Conservation (phyloP, 208 protist genomes). For the Leishmania tropica region DNA sequence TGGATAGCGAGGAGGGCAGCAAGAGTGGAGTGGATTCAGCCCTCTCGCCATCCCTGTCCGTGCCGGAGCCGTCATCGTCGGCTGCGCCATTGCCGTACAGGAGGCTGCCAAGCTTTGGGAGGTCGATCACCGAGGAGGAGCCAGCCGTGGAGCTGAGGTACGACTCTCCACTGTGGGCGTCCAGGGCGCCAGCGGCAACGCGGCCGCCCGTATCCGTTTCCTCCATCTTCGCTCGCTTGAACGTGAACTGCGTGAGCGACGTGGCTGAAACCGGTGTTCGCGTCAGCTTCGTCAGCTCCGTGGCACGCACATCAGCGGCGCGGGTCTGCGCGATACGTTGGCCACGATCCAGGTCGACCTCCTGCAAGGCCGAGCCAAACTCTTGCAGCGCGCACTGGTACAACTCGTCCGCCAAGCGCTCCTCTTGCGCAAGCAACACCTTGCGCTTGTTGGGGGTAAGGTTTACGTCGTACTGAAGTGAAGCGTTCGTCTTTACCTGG, state of each 20-base stretch:
- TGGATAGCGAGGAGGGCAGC: constrained; percentile 7
- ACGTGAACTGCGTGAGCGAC: constrained; percentile 66
- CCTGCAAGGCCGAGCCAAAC: constrained; percentile 41
- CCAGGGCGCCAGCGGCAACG: background rate
- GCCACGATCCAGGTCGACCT: constrained; percentile 43
- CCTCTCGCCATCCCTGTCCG: constrained; percentile 10
- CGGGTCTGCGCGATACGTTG: constrained; percentile 45
- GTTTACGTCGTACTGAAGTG: constrained; percentile 81
- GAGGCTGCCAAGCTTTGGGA: constrained; percentile 46
- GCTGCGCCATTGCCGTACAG: constrained; percentile 32
- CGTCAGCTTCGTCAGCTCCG: constrained; percentile 38
- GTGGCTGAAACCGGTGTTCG: constrained; percentile 72
- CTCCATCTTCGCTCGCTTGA: constrained; percentile 28
- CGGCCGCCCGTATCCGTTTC: background rate
- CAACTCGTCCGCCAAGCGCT: constrained; percentile 43
- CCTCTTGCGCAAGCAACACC: constrained; percentile 58
- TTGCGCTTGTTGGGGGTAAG: constrained; percentile 80
- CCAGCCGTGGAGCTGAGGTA: background rate
- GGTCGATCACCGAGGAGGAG: constrained; percentile 15
- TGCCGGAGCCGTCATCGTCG: background rate
- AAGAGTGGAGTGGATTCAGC: background rate
- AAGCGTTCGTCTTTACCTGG: constrained; percentile 38
- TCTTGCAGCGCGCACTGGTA: constrained; percentile 46
- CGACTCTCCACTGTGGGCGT: background rate
- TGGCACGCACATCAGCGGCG: constrained; percentile 32